Conservation (phyloP, 1,284 basidiomycete species). For the Porodaedalea pini region DNA sequence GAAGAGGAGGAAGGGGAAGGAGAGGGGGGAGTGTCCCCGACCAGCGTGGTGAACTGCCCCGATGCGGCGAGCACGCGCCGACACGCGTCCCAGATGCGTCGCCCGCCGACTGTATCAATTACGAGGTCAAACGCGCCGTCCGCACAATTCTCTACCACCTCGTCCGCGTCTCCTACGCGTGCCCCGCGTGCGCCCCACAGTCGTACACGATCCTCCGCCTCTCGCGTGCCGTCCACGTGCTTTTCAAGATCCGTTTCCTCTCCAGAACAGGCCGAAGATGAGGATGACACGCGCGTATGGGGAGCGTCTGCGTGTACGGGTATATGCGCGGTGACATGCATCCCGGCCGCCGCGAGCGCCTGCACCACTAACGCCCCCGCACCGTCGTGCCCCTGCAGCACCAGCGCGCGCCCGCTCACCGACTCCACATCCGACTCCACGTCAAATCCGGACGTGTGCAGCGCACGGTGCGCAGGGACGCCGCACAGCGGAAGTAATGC, state of each 20-base stretch:
- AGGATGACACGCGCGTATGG: slow-evolving; percentile 25
- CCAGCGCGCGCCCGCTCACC: slow-evolving; percentile 44
- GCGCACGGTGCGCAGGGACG: slow-evolving; percentile 72
- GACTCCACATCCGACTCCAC: slow-evolving; percentile 8
- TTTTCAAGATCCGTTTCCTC: slow-evolving; percentile 12
- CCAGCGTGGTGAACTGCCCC: slow-evolving; percentile 70
- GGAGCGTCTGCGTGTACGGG: slow-evolving; percentile 38
- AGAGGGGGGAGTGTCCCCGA: slow-evolving; percentile 47
- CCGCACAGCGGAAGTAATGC: slow-evolving; percentile 75
- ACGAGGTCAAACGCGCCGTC: slow-evolving; percentile 65
- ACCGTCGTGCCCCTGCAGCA: slow-evolving; percentile 75
- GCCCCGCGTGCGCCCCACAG: slow-evolving; percentile 66
- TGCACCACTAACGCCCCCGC: slow-evolving; percentile 73
- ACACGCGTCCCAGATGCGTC: slow-evolving; percentile 69
- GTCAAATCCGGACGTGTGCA: slow-evolving; percentile 50
- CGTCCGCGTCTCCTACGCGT: slow-evolving; percentile 33
- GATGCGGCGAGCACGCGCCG: slow-evolving; percentile 49
- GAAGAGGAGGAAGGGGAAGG: slow-evolving; percentile 30
- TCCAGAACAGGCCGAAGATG: slow-evolving; percentile 20
- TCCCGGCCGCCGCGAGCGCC: slow-evolving; percentile 61
- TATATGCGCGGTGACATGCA: slow-evolving; percentile 68
- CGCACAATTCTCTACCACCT: slow-evolving; percentile 63
- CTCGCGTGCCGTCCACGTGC: slow-evolving; percentile 25
- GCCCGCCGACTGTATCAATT: slow-evolving; percentile 77
- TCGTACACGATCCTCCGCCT: slow-evolving; percentile 52